Conservation (phyloP, 2,329 filamentous ascomycete species). For the Sclerotiophoma versabilis region DNA sequence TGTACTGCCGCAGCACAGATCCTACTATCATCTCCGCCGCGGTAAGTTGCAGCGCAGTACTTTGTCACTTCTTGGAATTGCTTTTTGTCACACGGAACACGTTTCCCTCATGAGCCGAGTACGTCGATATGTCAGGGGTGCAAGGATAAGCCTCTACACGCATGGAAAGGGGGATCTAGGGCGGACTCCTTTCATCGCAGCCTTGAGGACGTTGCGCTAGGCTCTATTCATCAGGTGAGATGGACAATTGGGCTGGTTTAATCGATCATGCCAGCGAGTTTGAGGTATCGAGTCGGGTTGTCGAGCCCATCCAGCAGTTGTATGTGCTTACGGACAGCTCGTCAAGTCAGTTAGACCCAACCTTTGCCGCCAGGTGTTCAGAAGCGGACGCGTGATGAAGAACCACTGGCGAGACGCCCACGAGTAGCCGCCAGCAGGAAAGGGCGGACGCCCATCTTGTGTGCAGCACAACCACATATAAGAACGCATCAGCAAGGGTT, state of each 20-base stretch:
- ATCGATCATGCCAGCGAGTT: slow-evolving; percentile 17
- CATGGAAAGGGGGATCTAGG: too few relatives aligned
- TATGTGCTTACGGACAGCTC: slow-evolving; percentile 11
- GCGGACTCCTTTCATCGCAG: too few relatives aligned
- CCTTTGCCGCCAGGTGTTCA: slow-evolving; percentile 1
- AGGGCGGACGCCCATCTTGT: slow-evolving; percentile 4
- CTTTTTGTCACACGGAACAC: too few relatives aligned
- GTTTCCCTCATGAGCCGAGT: too few relatives aligned
- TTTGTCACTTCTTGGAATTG: too few relatives aligned
- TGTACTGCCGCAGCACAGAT: too few relatives aligned
- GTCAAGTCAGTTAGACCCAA: background rate
- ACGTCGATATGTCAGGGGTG: too few relatives aligned
- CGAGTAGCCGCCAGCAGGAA: background rate
- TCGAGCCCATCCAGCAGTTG: slow-evolving; percentile 5
- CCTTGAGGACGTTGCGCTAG: too few relatives aligned
- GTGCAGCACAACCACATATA: slow-evolving; percentile 6
- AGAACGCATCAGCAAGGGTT: slow-evolving; percentile 2
- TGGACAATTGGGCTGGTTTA: slow-evolving; percentile 6
- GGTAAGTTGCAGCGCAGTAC: too few relatives aligned
- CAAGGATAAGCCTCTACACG: too few relatives aligned
- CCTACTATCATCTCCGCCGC: too few relatives aligned
- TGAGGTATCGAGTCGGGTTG: slow-evolving; percentile 5
- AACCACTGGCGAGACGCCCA: slow-evolving; percentile 9
- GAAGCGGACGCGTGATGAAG: slow-evolving; percentile 1
- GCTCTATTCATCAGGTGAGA: too few relatives aligned